Percentiles rank a stretch among this genome's conserved stretches.
These are phyloP conservation scores for Arabidopsis hybrid DNA, from an alignment of 441 rosid genomes.

Conservation along the genomic window DNA sequence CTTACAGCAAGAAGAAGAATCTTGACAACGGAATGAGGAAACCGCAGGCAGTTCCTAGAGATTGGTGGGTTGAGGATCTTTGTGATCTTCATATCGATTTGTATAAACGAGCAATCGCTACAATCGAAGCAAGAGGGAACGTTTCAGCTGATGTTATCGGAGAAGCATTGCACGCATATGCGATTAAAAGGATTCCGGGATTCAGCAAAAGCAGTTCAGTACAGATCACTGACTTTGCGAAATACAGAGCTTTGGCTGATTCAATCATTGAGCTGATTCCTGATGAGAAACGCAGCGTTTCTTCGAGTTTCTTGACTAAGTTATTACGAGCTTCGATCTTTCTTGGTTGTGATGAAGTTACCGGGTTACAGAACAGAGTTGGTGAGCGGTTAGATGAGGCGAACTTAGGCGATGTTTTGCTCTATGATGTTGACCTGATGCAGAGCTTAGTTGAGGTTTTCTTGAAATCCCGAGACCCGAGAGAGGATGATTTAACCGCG, in stretches of 20 bases:
- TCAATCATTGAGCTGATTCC: slow-evolving; percentile 77
- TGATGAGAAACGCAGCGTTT: slow-evolving; percentile 62
- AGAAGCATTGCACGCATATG: slow-evolving; percentile 78
- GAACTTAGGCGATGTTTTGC: slow-evolving; percentile 63
- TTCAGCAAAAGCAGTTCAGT: slow-evolving; percentile 61
- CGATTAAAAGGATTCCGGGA: slow-evolving; percentile 77
- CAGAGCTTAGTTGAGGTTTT: slow-evolving; percentile 72
- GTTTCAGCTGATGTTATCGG: slow-evolving; percentile 70
- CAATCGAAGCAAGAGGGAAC: slow-evolving; percentile 67
- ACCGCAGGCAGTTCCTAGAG: slow-evolving; percentile 74
- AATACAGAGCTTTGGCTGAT: slow-evolving; percentile 68
- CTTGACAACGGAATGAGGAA: slow-evolving; percentile 70
- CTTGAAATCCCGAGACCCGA: slow-evolving; percentile 43
- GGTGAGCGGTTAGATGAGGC: slow-evolving; percentile 73
- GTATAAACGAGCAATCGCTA: slow-evolving; percentile 66
- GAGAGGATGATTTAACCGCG: slow-evolving; percentile 47
- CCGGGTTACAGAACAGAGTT: slow-evolving; percentile 64
- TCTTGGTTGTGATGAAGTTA: slow-evolving; percentile 69
- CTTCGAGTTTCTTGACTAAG: slow-evolving; percentile 78
- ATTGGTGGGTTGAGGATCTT: slow-evolving; percentile 99
- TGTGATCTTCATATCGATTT: slow-evolving; percentile 81
- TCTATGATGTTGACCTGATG: slow-evolving; percentile 72
- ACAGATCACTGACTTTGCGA: slow-evolving; percentile 61
- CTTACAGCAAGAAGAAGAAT: slow-evolving; percentile 68
- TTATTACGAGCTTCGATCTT: slow-evolving; percentile 66